Evolutionary conservation across 2,329 filamentous ascomycete genomes (phyloP).

Genomic region (Lachnellula subtilissima): DNA sequence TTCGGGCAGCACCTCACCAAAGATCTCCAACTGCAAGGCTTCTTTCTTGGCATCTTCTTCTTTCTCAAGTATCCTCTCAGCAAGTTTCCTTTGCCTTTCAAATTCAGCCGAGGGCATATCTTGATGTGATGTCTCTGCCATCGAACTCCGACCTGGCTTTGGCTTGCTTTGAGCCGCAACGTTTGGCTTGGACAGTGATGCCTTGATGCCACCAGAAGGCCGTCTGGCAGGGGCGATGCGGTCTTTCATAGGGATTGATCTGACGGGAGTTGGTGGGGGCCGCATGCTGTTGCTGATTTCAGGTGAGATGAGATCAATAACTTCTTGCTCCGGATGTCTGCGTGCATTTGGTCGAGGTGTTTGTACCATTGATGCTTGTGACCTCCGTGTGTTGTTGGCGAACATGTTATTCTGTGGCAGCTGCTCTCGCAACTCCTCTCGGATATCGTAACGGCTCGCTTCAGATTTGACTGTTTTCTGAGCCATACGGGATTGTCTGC

Average conservation of each 20-base stretch:
- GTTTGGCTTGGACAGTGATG: not conserved
- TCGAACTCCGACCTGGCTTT: slow-evolving; percentile 65
- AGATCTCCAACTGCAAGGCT: slow-evolving; percentile 13
- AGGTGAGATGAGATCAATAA: slow-evolving; percentile 7
- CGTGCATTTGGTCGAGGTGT: not conserved
- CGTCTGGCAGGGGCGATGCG: slow-evolving; percentile 53
- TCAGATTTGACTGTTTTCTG: not conserved
- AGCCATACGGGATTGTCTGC: not conserved
- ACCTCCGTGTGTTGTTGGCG: slow-evolving; percentile 42
- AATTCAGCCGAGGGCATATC: slow-evolving; percentile 2
- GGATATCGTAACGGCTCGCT: not conserved
- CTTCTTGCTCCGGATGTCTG: not conserved
- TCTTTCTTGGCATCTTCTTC: slow-evolving; percentile 7
- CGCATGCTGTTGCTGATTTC: not conserved
- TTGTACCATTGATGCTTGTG: slow-evolving; percentile 7
- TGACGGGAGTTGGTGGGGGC: slow-evolving; percentile 13
- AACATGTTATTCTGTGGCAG: not conserved
- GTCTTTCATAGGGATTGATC: slow-evolving; percentile 42
- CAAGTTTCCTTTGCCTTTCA: slow-evolving; percentile 12
- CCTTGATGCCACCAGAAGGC: not conserved
- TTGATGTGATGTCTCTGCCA: slow-evolving; percentile 36
- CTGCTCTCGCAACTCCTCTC: not conserved
- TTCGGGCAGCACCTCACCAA: slow-evolving; percentile 20
- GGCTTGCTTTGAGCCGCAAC: slow-evolving; percentile 32
- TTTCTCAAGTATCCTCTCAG: slow-evolving; percentile 15